phyloP scores from a whole-genome alignment of 768 basidiomycete genomes.

The Rhizopogon roseolus region DNA sequence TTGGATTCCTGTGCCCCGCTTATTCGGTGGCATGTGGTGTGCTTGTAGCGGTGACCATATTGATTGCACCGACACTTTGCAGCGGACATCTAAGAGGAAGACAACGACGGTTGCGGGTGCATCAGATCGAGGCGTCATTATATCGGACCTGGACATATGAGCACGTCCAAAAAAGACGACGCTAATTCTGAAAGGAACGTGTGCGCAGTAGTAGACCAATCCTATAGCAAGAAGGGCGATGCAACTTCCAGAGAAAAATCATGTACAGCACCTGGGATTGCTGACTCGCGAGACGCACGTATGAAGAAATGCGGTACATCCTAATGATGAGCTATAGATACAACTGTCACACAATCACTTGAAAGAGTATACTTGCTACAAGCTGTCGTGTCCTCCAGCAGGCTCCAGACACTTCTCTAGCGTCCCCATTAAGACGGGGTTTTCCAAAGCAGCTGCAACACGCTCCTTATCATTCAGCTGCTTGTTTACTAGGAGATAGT shows the following conservation, averaged over 20 bases:
- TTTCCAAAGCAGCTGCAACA: slow-evolving; percentile 95
- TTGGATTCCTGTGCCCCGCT: slow-evolving; percentile 8
- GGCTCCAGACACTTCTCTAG: slow-evolving; percentile 73
- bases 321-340: slow-evolving; percentile 3
- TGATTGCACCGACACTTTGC: not conserved
- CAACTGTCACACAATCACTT: not conserved
- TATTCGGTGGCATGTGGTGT: slow-evolving; percentile 12
- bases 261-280: not conserved
- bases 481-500: slow-evolving; percentile 72
- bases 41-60: slow-evolving; percentile 7
- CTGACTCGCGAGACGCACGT: not conserved
- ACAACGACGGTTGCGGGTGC: not conserved
- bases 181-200: not conserved
- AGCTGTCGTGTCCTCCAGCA: slow-evolving; percentile 12
- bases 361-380: not conserved
- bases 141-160: not conserved
- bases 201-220: not conserved
- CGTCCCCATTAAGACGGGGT: slow-evolving; percentile 77
- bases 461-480: slow-evolving; percentile 99
- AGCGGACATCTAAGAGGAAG: not conserved
- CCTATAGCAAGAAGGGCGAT: not conserved
- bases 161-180: not conserved
- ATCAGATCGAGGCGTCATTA: slow-evolving; percentile 6
- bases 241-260: not conserved
- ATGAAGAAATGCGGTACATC: slow-evolving; percentile 1